phyloP scores from a whole-genome alignment of 2,329 filamentous ascomycete genomes.

The Phaeosphaeriaceae sp. region DNA sequence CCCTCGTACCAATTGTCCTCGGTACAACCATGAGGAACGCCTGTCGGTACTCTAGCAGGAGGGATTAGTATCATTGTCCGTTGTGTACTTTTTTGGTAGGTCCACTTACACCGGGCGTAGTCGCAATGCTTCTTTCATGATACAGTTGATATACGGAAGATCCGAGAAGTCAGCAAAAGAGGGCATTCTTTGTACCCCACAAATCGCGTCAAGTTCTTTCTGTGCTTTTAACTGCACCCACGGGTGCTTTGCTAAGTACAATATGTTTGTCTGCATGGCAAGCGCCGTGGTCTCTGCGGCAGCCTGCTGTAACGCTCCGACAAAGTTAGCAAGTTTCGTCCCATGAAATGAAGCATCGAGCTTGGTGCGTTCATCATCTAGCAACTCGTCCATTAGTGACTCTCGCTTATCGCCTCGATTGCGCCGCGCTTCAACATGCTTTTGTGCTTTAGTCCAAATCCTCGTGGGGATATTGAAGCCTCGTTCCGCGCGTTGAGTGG shows the following conservation, averaged over 20 bases:
- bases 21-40: conserved; percentile 29
- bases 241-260: conserved; percentile 32
- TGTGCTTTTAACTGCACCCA: conserved; percentile 29
- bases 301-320: conserved; percentile 27
- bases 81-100: conserved; percentile 6
- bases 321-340: conserved; percentile 24
- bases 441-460: conserved; percentile 25
- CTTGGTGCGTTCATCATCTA: conserved; percentile 18
- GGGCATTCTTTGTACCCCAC: conserved; percentile 25
- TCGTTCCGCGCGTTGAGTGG: conserved; percentile 19
- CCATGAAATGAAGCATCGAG: conserved; percentile 17
- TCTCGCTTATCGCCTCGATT: conserved; percentile 25
- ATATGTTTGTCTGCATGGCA: conserved; percentile 24
- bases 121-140: conserved; percentile 37
- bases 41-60: conserved; percentile 25
- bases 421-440: conserved; percentile 26
- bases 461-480: conserved; percentile 15
- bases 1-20: conserved; percentile 40
- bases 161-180: conserved; percentile 31
- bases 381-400: conserved; percentile 35
- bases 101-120: conserved; percentile 34
- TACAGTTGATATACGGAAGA: conserved; percentile 39
- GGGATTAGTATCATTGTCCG: neutral
- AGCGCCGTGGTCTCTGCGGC: conserved; percentile 31
- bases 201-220: conserved; percentile 24